These are phyloP conservation scores for Botrytis elliptica DNA, from an alignment of 2,329 filamentous ascomycete genomes.

Conservation along the genomic window DNA sequence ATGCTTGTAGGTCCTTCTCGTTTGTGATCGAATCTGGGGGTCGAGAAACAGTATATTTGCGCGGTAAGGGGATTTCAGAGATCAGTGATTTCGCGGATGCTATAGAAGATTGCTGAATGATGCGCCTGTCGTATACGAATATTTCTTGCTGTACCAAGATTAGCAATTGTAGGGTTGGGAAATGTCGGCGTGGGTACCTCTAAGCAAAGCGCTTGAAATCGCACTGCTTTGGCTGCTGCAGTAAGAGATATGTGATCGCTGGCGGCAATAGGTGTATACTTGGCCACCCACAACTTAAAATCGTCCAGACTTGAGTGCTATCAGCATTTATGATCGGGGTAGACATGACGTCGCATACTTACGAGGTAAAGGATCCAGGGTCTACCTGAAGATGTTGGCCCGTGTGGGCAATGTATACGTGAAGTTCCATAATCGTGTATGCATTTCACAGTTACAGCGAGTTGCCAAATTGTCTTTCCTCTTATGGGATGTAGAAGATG, in stretches of 20 bases:
- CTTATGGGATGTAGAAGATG: constrained; percentile 22
- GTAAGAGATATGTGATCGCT: constrained; percentile 87
- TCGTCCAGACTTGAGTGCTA: constrained; percentile 67
- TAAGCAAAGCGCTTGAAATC: constrained; percentile 67
- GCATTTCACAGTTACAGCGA: constrained; percentile 34
- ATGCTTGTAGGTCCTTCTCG: constrained; percentile 78
- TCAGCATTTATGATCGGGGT: constrained; percentile 9
- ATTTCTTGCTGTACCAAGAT: constrained; percentile 68
- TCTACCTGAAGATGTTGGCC: constrained; percentile 83
- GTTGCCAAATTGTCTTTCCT: constrained; percentile 28
- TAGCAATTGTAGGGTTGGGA: constrained; percentile 22
- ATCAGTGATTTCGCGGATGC: constrained; percentile 46
- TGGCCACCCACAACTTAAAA: constrained; percentile 77
- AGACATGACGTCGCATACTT: constrained; percentile 41
- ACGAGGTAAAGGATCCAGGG: constrained; percentile 72
- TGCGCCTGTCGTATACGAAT: constrained; percentile 85
- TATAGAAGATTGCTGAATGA: constrained; percentile 58
- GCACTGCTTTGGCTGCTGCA: constrained; percentile 57
- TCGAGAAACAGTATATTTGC: constrained; percentile 56
- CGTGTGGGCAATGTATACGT: constrained; percentile 89
- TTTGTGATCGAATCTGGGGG: constrained; percentile 83
- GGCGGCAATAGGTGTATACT: constrained; percentile 68
- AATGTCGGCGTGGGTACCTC: constrained; percentile 57
- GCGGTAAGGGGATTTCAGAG: constrained; percentile 52
- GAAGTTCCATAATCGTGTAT: constrained; percentile 70